phyloP scores from a whole-genome alignment of 2,329 filamentous ascomycete species.

The Drechslerella dactyloides region DNA sequence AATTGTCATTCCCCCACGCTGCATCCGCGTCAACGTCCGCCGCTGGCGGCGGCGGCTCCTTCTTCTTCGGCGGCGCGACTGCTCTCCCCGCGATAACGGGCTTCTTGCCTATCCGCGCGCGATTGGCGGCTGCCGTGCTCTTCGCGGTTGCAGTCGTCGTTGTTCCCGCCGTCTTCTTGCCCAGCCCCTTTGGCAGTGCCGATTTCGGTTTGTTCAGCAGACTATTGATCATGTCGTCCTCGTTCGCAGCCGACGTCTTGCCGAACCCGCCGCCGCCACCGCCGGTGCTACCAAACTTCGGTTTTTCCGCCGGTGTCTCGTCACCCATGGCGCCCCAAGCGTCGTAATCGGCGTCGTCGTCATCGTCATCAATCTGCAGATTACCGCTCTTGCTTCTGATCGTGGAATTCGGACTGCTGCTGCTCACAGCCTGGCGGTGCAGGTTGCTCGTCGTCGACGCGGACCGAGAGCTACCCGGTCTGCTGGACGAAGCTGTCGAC shows the following conservation, averaged over 20 bases:
- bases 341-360: conserved; percentile 69
- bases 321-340: conserved; percentile 76
- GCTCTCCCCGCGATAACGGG: conserved; percentile 63
- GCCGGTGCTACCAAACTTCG: conserved; percentile 59
- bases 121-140: conserved; percentile 59
- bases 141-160: conserved; percentile 63
- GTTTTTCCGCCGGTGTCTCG: conserved; percentile 62
- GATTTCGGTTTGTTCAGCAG: conserved; percentile 88
- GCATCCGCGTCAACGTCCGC: conserved; percentile 64
- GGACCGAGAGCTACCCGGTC: conserved; percentile 55
- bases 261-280: conserved; percentile 59
- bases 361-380: conserved; percentile 63
- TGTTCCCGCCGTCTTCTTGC: conserved; percentile 68
- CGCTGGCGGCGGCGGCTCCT: conserved; percentile 67
- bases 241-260: conserved; percentile 62
- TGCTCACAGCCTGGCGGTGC: conserved; percentile 67
- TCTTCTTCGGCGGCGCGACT: conserved; percentile 62
- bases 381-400: conserved; percentile 58
- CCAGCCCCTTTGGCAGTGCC: conserved; percentile 80
- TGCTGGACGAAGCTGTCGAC: conserved; percentile 59
- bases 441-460: conserved; percentile 65
- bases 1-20: conserved; percentile 63
- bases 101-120: conserved; percentile 52
- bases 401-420: conserved; percentile 61
- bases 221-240: conserved; percentile 87